phyloP scores from a whole-genome alignment of 176 grass and related monocot genomes.

The Zea mays region DNA sequence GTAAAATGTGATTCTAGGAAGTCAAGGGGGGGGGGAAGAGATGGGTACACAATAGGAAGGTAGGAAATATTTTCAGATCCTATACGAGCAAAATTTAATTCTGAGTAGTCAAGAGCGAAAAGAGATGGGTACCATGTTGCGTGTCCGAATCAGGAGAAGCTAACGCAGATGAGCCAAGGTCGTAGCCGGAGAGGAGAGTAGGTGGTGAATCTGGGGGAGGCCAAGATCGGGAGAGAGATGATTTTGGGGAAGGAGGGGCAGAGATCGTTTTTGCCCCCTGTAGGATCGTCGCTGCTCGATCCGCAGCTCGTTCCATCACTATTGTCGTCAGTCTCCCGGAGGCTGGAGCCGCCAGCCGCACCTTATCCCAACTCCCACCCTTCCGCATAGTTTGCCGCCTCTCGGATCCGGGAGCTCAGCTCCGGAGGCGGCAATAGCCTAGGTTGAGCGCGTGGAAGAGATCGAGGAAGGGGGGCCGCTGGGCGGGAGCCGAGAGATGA shows the following conservation, averaged over 20 bases:
- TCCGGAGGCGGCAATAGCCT: neutral
- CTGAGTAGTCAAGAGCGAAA: neutral
- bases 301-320: neutral
- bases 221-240: neutral
- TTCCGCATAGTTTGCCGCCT: neutral
- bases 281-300: neutral
- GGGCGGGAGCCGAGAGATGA: neutral
- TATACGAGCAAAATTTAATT: neutral
- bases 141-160: neutral
- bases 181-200: neutral
- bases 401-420: neutral
- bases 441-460: no score
- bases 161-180: neutral
- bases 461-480: no score
- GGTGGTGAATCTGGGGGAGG: neutral
- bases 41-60: conserved; percentile 1
- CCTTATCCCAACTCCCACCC: neutral
- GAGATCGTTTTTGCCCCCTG: neutral
- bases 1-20: neutral
- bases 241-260: neutral
- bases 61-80: neutral
- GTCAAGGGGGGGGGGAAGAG: neutral
- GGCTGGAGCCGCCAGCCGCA: neutral
- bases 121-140: conserved; percentile 16
- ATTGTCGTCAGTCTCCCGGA: neutral